These are phyloP conservation scores for Funneliformis mosseae DNA, from an alignment of 192 early-diverging fungal species.

Conservation along the genomic window DNA sequence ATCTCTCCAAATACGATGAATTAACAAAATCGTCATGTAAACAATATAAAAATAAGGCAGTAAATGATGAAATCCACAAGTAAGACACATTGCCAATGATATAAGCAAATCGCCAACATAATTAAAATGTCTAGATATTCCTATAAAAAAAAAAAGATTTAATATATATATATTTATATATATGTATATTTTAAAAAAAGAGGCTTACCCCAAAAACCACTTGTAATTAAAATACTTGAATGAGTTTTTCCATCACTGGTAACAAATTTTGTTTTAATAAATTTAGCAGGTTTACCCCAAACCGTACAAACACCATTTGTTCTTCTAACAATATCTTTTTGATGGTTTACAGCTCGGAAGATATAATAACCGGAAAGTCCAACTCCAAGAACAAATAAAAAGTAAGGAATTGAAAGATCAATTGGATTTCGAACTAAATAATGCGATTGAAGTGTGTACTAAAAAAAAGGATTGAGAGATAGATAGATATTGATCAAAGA, in stretches of 20 bases:
- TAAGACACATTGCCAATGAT: conserved; percentile 71
- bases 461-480: background rate
- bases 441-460: conserved; percentile 82
- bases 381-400: conserved; percentile 49
- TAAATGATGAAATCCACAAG: conserved; percentile 66
- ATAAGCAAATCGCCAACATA: conserved; percentile 79
- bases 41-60: conserved; percentile 82
- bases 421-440: conserved; percentile 73
- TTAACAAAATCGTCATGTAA: conserved; percentile 75
- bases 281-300: conserved; percentile 76
- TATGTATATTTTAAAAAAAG: conserved; percentile 29
- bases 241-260: conserved; percentile 76
- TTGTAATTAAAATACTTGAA: conserved; percentile 64
- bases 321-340: conserved; percentile 73
- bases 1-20: conserved; percentile 71
- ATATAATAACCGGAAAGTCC: conserved; percentile 78
- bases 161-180: background rate
- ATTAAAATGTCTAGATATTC: conserved; percentile 80
- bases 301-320: conserved; percentile 74
- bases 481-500: background rate
- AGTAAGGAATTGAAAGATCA: conserved; percentile 62
- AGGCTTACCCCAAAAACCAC: conserved; percentile 74
- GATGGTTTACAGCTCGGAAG: conserved; percentile 79
- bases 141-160: conserved; percentile 14
- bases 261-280: conserved; percentile 69